A percentile compares a stretch with the other conserved stretches of the same genome.
Conservation (phyloP, 2,329 filamentous ascomycete genomes). For the Penicillium digitatum region DNA sequence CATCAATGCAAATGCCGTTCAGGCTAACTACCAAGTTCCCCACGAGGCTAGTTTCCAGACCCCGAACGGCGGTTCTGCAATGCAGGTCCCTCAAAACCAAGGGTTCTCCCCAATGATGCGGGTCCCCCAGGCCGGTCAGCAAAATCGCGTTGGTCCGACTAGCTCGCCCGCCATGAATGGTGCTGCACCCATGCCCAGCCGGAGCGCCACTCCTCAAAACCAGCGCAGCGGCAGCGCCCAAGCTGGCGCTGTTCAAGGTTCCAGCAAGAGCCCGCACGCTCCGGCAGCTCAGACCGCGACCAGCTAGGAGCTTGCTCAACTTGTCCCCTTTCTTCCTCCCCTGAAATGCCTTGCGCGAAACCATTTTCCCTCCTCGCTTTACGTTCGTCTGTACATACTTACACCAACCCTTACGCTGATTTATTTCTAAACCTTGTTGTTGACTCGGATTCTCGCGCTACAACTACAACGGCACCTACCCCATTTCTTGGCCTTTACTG, state of each 20-base stretch:
- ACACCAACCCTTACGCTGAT: slow-evolving; percentile 15
- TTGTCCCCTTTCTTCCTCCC: neutral
- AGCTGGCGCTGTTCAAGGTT: slow-evolving; percentile 34
- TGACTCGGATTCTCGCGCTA: slow-evolving; percentile 16
- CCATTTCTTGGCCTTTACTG: slow-evolving; percentile 1
- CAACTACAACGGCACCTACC: slow-evolving; percentile 4
- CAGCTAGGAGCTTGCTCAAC: slow-evolving; percentile 22
- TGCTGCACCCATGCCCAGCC: slow-evolving; percentile 40
- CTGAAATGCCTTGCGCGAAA: slow-evolving; percentile 1
- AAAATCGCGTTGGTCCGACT: slow-evolving; percentile 37
- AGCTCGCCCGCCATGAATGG: slow-evolving; percentile 47
- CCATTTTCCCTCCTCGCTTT: neutral
- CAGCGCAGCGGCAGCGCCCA: slow-evolving; percentile 46
- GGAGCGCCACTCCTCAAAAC: slow-evolving; percentile 46
- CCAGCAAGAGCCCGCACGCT: slow-evolving; percentile 42
- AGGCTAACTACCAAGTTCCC: slow-evolving; percentile 40
- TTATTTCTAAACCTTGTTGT: slow-evolving; percentile 18
- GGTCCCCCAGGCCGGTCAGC: slow-evolving; percentile 47
- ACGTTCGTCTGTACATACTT: slow-evolving; percentile 36
- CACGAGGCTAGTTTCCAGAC: slow-evolving; percentile 38
- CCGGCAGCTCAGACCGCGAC: slow-evolving; percentile 41
- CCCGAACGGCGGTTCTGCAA: slow-evolving; percentile 34
- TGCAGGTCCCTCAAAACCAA: slow-evolving; percentile 48
- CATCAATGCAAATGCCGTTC: slow-evolving; percentile 29
- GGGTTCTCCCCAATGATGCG: slow-evolving; percentile 53